phyloP scores from a whole-genome alignment of 345 rosid genomes.

The Rubroshorea leprosula region DNA sequence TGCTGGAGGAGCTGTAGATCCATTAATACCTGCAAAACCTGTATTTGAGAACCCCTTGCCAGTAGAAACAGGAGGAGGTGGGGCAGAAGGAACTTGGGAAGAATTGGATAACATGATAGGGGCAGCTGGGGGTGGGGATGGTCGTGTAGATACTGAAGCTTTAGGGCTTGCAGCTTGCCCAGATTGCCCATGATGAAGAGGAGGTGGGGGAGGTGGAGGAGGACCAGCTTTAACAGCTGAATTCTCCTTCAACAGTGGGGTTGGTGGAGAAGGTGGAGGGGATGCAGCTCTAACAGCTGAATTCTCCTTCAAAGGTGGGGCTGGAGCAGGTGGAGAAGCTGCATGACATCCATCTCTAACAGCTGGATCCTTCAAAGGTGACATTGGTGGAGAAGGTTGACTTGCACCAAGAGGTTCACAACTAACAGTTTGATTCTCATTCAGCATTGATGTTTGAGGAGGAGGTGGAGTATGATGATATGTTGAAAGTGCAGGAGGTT shows the following conservation, averaged over 20 bases:
- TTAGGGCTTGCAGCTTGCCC: too few relatives aligned
- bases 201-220: constrained; percentile 49
- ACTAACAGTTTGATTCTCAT: constrained; percentile 3
- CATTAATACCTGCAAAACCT: too few relatives aligned
- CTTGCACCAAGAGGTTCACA: neutral
- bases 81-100: constrained; percentile 36
- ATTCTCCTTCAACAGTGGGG: constrained; percentile 26
- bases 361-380: constrained; percentile 20
- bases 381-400: constrained; percentile 15
- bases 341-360: constrained; percentile 25
- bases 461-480: constrained; percentile 12
- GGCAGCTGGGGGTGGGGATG: constrained; percentile 42
- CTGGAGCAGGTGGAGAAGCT: constrained; percentile 34
- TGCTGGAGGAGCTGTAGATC: constrained; percentile 45
- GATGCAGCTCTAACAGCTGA: constrained; percentile 1
- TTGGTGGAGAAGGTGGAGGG: constrained; percentile 15
- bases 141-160: constrained; percentile 21
- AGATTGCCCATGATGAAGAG: constrained; percentile 31
- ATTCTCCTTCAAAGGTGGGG: constrained; percentile 14
- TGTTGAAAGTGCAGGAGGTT: neutral
- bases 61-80: constrained; percentile 46
- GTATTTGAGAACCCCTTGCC: constrained; percentile 24
- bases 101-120: constrained; percentile 23
- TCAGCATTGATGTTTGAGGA: constrained; percentile 13
- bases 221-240: constrained; percentile 28